Base-by-base conservation (phyloP, 1,139 yeast genomes). In the Taiozyma sp. region DNA sequence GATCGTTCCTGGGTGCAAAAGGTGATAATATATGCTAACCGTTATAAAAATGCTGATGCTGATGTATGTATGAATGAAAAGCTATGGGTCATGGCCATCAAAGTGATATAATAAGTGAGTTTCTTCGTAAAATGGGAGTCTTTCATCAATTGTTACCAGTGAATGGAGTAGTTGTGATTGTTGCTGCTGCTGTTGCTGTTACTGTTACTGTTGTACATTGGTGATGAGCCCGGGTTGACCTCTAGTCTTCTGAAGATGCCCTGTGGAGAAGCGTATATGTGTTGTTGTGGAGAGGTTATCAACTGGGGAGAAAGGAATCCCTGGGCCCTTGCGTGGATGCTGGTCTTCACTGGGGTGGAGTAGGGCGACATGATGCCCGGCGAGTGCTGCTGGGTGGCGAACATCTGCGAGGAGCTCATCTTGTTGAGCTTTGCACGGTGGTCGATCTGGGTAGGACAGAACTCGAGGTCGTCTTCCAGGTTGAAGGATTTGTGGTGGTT, bases 401-500 rank as follows among this genome's bases (percentile, higher is more conserved):
- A 24, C 10, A 28, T 6, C 2, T 26, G 46, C 14, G 26, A 34
- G 35, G 49, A 14, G 37, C 29, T 16, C 10, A 29, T 34, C 45
- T 46, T 47, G 46, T 13, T 43, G 49, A 43, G 40, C 39, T 45
- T 28, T 41, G 45, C 46, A 44, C 24, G 50, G 46, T 49, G 50
- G n/a, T 54, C 56, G 2, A 48, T 28, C 4, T 53, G 49, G 53
- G 68, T 60, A 19, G 89, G 89, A 59, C 87, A 82, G 66, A 85
- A 85, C 67, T 83, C 90, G 55, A 78, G 64, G 65, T 85, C 91
- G 56, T 85, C 87, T 63, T 82, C 89, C 44, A 75, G 64, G 58
- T 83, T 89, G 66, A 85, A 83, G 37, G 88, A 83, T 57, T 86
- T 77, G 59, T 82, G 80, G 44, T 83, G 76, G 58, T 83, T 82